Evolutionary conservation across 495 filamentous ascomycete species (phyloP), one percentile per base, ranked within the genome.

Genomic region (Hypomontagnella submonticulosa): DNA sequence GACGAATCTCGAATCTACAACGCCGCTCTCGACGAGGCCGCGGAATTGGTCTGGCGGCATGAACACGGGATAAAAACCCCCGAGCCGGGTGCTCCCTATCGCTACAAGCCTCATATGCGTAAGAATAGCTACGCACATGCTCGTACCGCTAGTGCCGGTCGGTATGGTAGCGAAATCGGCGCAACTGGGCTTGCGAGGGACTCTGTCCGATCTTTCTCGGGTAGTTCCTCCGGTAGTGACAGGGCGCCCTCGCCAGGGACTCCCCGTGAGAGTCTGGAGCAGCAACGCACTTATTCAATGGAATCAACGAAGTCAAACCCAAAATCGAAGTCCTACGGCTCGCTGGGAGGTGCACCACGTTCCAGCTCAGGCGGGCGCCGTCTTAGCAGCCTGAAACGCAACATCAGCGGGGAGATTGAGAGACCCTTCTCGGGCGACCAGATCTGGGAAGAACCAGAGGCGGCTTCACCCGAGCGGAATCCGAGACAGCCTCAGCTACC

Each of bases 1-100:
- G 89, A 91, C 36, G 91, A 96, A 23, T 75, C 80, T 48, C 82
- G 85, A 23, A 57, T 96, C 19, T 88, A 93, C 67, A 74, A 85
- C 7, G 91, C 89, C 18, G 93, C 93, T 7, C 88, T 93, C 60
- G 84, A 93, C 58, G 93, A 97, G 73, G 93, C 93, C 0, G 89
- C 92, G 3, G 90, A 96, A 69, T 81, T 96, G 3, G 92, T 97
- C 16, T 95, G 87, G 85, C 88, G 87, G 71, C 92, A 97, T 70
- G 85, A 90, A 66, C 85, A 95, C 66, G 78, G 77, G 4, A 71
- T 77, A 33, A 80, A 80, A 57, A 84, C 87, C 0, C 84, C 83
- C 0, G 74, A 84, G 20, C 81, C 84, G 0, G 82, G 87, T 44
- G 85, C 87, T 9, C 84, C 88, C 18, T 91, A 89, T 67, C 82